These are phyloP conservation scores for Xylaria intraflava DNA, from an alignment of 495 filamentous ascomycete genomes.

Conservation along the genomic window DNA sequence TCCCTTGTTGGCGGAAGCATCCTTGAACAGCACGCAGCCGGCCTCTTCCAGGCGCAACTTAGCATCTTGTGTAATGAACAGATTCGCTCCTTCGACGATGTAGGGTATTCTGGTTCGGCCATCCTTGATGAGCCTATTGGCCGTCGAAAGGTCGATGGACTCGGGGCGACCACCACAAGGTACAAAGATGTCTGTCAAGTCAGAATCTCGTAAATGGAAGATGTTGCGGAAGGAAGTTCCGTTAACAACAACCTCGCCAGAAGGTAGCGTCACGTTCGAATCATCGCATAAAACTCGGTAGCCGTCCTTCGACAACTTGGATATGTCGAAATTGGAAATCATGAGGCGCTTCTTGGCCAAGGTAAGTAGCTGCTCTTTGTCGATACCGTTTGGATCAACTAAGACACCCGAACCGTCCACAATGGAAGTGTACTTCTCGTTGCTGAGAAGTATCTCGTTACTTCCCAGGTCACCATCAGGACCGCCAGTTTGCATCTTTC, in stretches of 20 bases:
- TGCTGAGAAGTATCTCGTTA: slow-evolving; percentile 92
- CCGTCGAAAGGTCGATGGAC: slow-evolving; percentile 86
- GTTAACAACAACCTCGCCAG: slow-evolving; percentile 78
- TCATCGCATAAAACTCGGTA: slow-evolving; percentile 94
- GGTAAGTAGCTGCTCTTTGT: slow-evolving; percentile 74
- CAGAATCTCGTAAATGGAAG: slow-evolving; percentile 76
- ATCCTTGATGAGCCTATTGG: slow-evolving; percentile 74
- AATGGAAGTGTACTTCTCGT: slow-evolving; percentile 88
- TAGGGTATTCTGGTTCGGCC: slow-evolving; percentile 82
- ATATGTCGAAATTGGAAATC: slow-evolving; percentile 79
- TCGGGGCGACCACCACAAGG: slow-evolving; percentile 96
- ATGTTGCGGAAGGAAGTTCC: slow-evolving; percentile 95
- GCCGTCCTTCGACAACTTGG: slow-evolving; percentile 78
- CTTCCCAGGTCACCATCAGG: slow-evolving; percentile 95
- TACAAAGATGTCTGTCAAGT: slow-evolving; percentile 81
- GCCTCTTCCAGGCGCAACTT: slow-evolving; percentile 92
- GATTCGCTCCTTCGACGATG: slow-evolving; percentile 94
- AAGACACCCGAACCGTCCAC: slow-evolving; percentile 95
- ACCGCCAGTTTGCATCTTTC: slow-evolving; percentile 95
- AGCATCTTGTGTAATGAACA: slow-evolving; percentile 98
- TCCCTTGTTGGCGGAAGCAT: slow-evolving; percentile 97
- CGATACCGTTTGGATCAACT: slow-evolving; percentile 81
- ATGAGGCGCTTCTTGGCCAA: slow-evolving; percentile 83
- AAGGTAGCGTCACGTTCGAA: slow-evolving; percentile 74
- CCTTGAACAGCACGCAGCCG: slow-evolving; percentile 92